A percentile compares a stretch with the other conserved stretches of the same genome.
Conservation (phyloP, 176 grass and related monocot species). For the Themeda triandra region DNA sequence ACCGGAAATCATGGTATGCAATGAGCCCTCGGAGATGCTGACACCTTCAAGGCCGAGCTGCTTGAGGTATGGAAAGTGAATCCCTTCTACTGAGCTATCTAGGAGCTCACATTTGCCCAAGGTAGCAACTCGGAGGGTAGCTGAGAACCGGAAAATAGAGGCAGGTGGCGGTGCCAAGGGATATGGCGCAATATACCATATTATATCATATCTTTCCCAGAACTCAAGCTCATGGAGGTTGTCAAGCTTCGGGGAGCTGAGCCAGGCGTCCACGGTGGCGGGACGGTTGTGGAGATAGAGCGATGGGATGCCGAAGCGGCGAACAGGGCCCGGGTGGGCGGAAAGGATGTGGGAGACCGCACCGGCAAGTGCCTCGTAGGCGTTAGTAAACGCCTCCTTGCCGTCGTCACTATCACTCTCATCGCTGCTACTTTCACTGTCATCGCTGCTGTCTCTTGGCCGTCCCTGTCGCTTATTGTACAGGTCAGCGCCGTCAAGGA, state of each 20-base stretch:
- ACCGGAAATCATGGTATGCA: too few species aligned
- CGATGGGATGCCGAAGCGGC: neutral
- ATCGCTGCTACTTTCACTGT: too few species aligned
- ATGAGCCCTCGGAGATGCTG: too few species aligned
- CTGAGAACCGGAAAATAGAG: slow-evolving; percentile 23
- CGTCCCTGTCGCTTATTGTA: too few species aligned
- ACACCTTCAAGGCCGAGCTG: too few species aligned
- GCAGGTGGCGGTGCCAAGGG: neutral
- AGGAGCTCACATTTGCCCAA: neutral
- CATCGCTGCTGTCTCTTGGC: too few species aligned
- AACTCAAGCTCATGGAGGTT: neutral
- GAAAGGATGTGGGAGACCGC: neutral
- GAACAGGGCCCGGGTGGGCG: neutral
- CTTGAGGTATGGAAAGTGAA: too few species aligned
- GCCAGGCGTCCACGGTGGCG: neutral
- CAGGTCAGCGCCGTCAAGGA: neutral
- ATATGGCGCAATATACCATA: too few species aligned
- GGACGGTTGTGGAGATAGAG: neutral
- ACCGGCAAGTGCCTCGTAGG: too few species aligned
- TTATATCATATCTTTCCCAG: too few species aligned
- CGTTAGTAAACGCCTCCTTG: too few species aligned
- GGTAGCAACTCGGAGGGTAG: neutral
- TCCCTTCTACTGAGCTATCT: neutral
- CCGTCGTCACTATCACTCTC: too few species aligned
- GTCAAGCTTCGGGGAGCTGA: neutral